phyloP scores from a whole-genome alignment of 2,329 filamentous ascomycete species.

The Colletotrichum gigasporum region DNA sequence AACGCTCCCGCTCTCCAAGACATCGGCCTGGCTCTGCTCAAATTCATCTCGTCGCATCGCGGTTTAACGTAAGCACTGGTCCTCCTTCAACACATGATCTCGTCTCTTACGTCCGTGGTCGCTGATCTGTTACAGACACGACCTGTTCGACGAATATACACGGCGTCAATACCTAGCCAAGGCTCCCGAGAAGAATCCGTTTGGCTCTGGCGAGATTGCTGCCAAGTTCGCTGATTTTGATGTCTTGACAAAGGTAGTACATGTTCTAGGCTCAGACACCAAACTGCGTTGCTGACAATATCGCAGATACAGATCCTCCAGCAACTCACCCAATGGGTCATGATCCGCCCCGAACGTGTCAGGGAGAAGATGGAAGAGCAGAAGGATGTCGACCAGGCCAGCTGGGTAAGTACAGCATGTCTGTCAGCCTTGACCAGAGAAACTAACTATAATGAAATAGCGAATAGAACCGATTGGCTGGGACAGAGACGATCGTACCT shows the following conservation, averaged over 20 bases:
- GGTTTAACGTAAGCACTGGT: constrained; percentile 85
- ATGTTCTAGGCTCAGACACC: no score
- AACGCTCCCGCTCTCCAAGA: constrained; percentile 79
- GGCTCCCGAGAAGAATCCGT: constrained; percentile 82
- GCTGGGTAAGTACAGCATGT: constrained; percentile 73
- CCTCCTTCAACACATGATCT: no score
- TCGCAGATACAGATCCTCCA: constrained; percentile 78
- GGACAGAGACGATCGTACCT: constrained; percentile 86
- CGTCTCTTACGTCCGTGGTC: not conserved
- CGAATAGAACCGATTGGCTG: constrained; percentile 87
- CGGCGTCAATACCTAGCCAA: constrained; percentile 89
- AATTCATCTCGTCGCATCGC: constrained; percentile 93
- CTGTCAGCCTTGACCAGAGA: no score
- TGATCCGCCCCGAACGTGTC: constrained; percentile 87
- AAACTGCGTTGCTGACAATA: not conserved
- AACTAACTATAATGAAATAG: constrained; percentile 45
- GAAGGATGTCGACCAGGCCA: constrained; percentile 81
- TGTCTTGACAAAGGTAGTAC: constrained; percentile 76
- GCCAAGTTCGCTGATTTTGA: constrained; percentile 84
- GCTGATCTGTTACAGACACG: constrained; percentile 57
- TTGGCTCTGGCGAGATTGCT: constrained; percentile 79
- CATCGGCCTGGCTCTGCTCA: constrained; percentile 87
- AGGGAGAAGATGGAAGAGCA: constrained; percentile 87
- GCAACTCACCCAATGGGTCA: constrained; percentile 88
- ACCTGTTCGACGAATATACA: constrained; percentile 93